Percentiles rank a stretch among this genome's conserved stretches.
These are phyloP conservation scores for Oidiodendron maius DNA, from an alignment of 495 filamentous ascomycete species.

Conservation along the genomic window DNA sequence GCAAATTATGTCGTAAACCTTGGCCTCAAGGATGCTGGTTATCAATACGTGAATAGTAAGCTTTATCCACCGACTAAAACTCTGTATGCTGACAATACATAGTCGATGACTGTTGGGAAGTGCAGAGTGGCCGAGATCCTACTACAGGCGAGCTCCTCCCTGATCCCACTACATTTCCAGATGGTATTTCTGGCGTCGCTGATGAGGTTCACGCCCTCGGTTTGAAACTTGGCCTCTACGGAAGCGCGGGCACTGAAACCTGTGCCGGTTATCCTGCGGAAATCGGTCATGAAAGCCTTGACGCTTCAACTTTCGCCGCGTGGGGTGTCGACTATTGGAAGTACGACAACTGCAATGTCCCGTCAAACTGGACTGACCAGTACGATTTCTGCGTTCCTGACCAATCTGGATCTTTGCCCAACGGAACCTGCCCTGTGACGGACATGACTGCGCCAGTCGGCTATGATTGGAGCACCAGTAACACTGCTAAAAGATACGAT, in stretches of 20 bases:
- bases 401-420: neutral
- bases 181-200: slow-evolving; percentile 50
- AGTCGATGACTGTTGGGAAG: slow-evolving; percentile 60
- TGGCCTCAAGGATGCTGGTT: slow-evolving; percentile 59
- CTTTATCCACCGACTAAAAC: neutral
- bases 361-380: slow-evolving; percentile 13
- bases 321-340: slow-evolving; percentile 70
- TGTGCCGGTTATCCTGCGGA: slow-evolving; percentile 58
- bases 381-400: slow-evolving; percentile 15
- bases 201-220: slow-evolving; percentile 52
- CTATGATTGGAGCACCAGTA: slow-evolving; percentile 15
- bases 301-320: slow-evolving; percentile 53
- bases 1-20: slow-evolving; percentile 38
- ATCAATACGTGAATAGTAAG: slow-evolving; percentile 49
- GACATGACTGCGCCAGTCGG: slow-evolving; percentile 1
- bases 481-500: slow-evolving; percentile 13
- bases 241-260: slow-evolving; percentile 51
- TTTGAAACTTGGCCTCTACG: slow-evolving; percentile 61
- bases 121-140: slow-evolving; percentile 27
- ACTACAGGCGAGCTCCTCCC: slow-evolving; percentile 42
- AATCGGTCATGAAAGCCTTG: slow-evolving; percentile 52
- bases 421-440: slow-evolving; percentile 8
- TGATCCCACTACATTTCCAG: slow-evolving; percentile 51
- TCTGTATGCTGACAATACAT: slow-evolving; percentile 28
- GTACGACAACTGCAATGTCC: slow-evolving; percentile 62